Evolutionary conservation across 768 basidiomycete species (phyloP).

Genomic region (Hypsizygus marmoreus): DNA sequence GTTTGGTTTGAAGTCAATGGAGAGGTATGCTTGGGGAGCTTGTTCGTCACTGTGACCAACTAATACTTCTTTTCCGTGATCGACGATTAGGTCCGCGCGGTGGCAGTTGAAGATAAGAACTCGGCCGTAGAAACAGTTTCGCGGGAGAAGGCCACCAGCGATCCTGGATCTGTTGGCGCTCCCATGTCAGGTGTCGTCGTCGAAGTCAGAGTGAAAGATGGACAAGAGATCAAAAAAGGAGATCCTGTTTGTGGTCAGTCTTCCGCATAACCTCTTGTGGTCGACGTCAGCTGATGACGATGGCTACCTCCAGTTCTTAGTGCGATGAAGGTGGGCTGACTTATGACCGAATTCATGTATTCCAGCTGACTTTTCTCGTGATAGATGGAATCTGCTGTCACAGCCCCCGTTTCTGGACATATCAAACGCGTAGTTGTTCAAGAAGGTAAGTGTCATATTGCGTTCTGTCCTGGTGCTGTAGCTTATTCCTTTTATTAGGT

Average conservation of each 20-base stretch:
- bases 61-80: conserved; percentile 16
- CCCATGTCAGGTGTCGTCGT: conserved; percentile 99
- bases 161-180: conserved; percentile 96
- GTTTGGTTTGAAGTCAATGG: conserved; percentile 99
- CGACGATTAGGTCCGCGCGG: conserved; percentile 78
- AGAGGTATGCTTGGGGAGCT: conserved; percentile 56
- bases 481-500: conserved; percentile 41
- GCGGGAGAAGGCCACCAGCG: conserved; percentile 90
- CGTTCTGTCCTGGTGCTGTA: background rate
- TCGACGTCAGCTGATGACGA: conserved; percentile 20
- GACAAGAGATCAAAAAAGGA: conserved; percentile 96
- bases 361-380: conserved; percentile 21
- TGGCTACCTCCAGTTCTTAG: conserved; percentile 66
- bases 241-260: conserved; percentile 89
- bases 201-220: conserved; percentile 97
- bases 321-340: conserved; percentile 85
- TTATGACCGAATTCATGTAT: conserved; percentile 6
- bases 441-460: conserved; percentile 57
- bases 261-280: conserved; percentile 13
- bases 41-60: conserved; percentile 7
- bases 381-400: conserved; percentile 97
- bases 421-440: conserved; percentile 91
- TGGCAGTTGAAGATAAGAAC: conserved; percentile 94
- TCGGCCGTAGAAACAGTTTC: conserved; percentile 95
- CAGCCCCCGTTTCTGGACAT: conserved; percentile 94